Conservation (phyloP, 2,329 filamentous ascomycete species). For the Aspergillus quadrilineatus region DNA sequence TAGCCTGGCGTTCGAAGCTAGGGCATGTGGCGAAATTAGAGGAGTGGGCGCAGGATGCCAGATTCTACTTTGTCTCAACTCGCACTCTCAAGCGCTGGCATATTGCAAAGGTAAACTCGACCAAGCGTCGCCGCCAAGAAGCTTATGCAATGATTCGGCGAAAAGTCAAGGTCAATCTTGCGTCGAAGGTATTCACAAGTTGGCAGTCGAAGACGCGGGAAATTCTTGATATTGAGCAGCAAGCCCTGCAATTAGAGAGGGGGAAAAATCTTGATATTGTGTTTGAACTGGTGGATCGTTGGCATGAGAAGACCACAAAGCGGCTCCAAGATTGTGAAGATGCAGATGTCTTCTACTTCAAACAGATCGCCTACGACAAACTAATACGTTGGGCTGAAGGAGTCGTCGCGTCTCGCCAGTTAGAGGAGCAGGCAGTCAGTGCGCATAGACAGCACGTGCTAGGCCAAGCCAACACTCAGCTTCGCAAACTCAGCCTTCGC, state of each 20-base stretch:
- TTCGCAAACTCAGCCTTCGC: conserved; percentile 59
- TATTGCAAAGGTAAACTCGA: conserved; percentile 49
- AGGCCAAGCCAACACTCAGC: conserved; percentile 45
- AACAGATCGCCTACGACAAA: conserved; percentile 39
- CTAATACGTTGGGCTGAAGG: conserved; percentile 40
- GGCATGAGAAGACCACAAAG: conserved; percentile 43
- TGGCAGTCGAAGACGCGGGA: conserved; percentile 39
- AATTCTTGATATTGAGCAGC: conserved; percentile 38
- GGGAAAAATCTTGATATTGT: conserved; percentile 35
- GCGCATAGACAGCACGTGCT: conserved; percentile 50
- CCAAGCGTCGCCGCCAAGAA: conserved; percentile 54
- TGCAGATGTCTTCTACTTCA: conserved; percentile 39
- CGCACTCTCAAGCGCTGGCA: conserved; percentile 53
- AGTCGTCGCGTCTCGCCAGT: conserved; percentile 32
- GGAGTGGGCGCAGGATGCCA: conserved; percentile 55
- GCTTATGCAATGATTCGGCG: conserved; percentile 56
- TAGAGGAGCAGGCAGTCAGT: conserved; percentile 47
- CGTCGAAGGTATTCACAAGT: conserved; percentile 40
- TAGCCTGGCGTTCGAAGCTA: conserved; percentile 37
- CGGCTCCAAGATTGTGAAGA: conserved; percentile 36
- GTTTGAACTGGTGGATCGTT: conserved; percentile 40
- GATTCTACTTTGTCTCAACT: conserved; percentile 56
- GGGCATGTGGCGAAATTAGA: conserved; percentile 50
- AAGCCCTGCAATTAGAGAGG: conserved; percentile 39
- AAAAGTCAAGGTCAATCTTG: conserved; percentile 55